A percentile compares a stretch with the other conserved stretches of the same genome.
phyloP scores from a whole-genome alignment of 2,329 filamentous ascomycete species.

The Leptographium radiaticola region DNA sequence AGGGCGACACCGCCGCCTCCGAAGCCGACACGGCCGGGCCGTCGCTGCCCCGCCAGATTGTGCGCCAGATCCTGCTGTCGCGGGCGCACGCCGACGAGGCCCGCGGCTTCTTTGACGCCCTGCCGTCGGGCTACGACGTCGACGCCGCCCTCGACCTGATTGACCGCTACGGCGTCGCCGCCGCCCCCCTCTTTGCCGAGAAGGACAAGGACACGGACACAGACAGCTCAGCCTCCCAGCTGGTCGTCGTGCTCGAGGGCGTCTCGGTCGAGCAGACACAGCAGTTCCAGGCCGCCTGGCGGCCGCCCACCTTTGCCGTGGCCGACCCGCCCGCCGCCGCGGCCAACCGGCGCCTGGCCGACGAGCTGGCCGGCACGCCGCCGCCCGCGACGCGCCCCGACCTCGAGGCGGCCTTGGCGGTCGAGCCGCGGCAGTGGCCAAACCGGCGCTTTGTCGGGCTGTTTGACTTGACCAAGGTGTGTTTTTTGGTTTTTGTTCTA shows the following conservation, averaged over 20 bases:
- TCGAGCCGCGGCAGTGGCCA: neutral
- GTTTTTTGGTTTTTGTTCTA: neutral
- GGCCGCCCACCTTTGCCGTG: constrained; percentile 36
- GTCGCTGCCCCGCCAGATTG: constrained; percentile 38
- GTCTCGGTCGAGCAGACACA: constrained; percentile 29
- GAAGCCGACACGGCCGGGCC: constrained; percentile 13
- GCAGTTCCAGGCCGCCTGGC: constrained; percentile 21
- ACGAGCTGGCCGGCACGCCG: constrained; percentile 27
- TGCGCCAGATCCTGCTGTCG: constrained; percentile 45
- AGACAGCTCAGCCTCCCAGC: constrained; percentile 26
- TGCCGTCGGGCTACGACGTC: constrained; percentile 27
- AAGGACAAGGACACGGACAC: constrained; percentile 15
- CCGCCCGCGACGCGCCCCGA: constrained; percentile 20
- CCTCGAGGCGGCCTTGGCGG: constrained; percentile 14
- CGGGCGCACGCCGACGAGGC: constrained; percentile 35
- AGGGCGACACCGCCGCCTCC: constrained; percentile 19
- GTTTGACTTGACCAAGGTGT: neutral
- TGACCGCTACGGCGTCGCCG: constrained; percentile 43
- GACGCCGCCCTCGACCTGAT: constrained; percentile 42
- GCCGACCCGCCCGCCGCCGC: constrained; percentile 28
- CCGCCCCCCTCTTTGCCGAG: constrained; percentile 35
- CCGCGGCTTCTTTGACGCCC: constrained; percentile 34
- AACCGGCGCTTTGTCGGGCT: neutral
- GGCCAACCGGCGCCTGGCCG: constrained; percentile 29
- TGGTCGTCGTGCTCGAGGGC: constrained; percentile 48